A percentile compares a stretch with the other conserved stretches of the same genome.
phyloP scores from a whole-genome alignment of 495 filamentous ascomycete species.

The Hypoxylon lenormandii region DNA sequence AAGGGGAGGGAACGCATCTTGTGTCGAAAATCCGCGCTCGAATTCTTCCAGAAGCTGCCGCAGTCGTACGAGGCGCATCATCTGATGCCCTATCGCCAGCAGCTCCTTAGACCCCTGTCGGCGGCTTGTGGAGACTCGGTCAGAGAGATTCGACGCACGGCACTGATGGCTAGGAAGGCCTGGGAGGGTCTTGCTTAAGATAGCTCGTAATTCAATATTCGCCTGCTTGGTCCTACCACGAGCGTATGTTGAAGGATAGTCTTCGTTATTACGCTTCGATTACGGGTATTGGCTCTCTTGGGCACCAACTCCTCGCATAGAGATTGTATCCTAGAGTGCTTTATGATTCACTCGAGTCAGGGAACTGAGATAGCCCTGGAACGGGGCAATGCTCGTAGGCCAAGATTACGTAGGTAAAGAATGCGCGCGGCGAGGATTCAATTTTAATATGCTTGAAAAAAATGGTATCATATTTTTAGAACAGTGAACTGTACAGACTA shows the following conservation, averaged over 20 bases:
- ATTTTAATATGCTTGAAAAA: neutral
- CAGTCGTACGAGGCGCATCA: constrained; percentile 56
- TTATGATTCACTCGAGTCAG: no score
- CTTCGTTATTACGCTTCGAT: no score
- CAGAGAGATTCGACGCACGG: constrained; percentile 57
- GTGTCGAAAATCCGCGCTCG: constrained; percentile 54
- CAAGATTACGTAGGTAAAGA: no score
- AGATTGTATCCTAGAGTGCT: no score
- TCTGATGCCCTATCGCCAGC: constrained; percentile 51
- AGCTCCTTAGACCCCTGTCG: constrained; percentile 56
- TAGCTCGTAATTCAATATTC: neutral
- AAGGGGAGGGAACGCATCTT: constrained; percentile 19
- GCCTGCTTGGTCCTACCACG: neutral
- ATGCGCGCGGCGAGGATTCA: neutral
- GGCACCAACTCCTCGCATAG: no score
- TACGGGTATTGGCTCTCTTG: no score
- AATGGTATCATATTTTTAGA: constrained; percentile 27
- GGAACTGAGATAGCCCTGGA: no score
- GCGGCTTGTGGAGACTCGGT: constrained; percentile 60
- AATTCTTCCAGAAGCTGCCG: constrained; percentile 56
- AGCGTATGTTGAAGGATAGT: no score
- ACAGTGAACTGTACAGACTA: constrained; percentile 15
- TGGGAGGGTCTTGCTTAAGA: constrained; percentile 53
- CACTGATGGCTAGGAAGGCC: constrained; percentile 55
- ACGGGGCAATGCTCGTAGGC: no score